Evolutionary conservation across 1,139 yeast species (phyloP).

Genomic region (Debaryomycetaceae sp.): DNA sequence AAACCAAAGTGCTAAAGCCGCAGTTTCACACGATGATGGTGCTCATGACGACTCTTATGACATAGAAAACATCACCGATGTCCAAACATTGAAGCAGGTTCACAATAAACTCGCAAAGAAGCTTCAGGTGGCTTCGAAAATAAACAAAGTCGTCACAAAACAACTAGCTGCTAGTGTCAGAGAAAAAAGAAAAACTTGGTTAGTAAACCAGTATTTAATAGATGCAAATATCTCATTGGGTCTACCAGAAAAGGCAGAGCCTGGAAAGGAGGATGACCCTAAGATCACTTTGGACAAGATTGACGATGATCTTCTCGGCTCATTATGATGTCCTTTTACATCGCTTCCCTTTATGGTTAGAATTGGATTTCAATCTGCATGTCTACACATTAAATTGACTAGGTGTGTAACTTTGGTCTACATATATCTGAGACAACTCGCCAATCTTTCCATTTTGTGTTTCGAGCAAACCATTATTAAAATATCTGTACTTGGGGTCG

Average conservation of each 20-base stretch:
- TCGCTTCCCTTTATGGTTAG: neutral
- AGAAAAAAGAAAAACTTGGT: constrained; percentile 48
- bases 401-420: neutral
- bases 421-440: too few species aligned
- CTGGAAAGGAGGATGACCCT: constrained; percentile 14
- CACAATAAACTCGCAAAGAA: constrained; percentile 17
- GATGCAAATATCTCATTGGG: constrained; percentile 47
- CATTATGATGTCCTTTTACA: neutral
- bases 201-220: constrained; percentile 54
- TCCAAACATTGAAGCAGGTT: constrained; percentile 17
- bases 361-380: neutral
- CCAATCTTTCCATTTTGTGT: too few species aligned
- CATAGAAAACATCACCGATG: constrained; percentile 15
- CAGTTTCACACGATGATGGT: neutral
- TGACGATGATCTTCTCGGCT: constrained; percentile 22
- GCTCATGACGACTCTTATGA: constrained; percentile 7
- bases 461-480: too few species aligned
- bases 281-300: constrained; percentile 25
- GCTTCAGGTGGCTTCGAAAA: constrained; percentile 45
- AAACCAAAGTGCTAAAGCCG: constrained; percentile 1
- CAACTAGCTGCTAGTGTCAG: constrained; percentile 36
- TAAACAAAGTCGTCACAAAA: constrained; percentile 42
- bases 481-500: too few species aligned
- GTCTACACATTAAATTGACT: neutral
- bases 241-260: constrained; percentile 24